A percentile compares a stretch with the other conserved stretches of the same genome.
These are phyloP conservation scores for Gardenia jasminoides DNA, from an alignment of 257 asterid species.

Conservation along the genomic window DNA sequence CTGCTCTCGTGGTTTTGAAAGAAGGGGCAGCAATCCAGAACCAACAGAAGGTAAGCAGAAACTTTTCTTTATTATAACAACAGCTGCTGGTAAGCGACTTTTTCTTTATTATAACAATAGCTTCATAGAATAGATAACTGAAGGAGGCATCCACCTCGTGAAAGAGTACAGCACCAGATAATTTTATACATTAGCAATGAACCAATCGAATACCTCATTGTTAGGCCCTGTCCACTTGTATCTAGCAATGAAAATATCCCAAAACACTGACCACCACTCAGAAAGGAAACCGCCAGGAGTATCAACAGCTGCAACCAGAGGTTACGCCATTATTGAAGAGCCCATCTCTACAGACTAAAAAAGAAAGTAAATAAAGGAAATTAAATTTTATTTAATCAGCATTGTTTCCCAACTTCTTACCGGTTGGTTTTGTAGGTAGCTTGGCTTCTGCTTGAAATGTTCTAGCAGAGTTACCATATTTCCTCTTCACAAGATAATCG, in stretches of 20 bases:
- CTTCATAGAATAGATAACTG: neutral
- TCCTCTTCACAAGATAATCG: slow-evolving; percentile 34
- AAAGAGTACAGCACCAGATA: neutral
- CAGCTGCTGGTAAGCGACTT: neutral
- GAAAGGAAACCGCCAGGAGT: slow-evolving; percentile 37
- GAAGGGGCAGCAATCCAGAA: slow-evolving; percentile 7
- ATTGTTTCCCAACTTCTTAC: slow-evolving; percentile 11
- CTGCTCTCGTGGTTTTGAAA: slow-evolving; percentile 18
- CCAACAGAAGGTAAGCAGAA: neutral
- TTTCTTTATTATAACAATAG: neutral
- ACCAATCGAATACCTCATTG: slow-evolving; percentile 14
- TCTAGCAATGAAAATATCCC: slow-evolving; percentile 37
- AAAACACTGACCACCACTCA: slow-evolving; percentile 57
- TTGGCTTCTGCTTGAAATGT: slow-evolving; percentile 28
- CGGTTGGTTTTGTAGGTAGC: slow-evolving; percentile 15
- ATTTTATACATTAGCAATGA: neutral
- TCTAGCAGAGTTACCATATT: slow-evolving; percentile 22
- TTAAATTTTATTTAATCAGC: neutral
- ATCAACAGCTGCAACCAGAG: slow-evolving; percentile 26
- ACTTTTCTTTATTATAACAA: neutral
- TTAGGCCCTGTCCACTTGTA: slow-evolving; percentile 13
- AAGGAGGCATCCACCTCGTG: neutral
- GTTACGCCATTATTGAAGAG: neutral
- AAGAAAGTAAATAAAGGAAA: neutral
- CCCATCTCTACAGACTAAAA: neutral